Evolutionary conservation across 345 rosid species (phyloP).

Genomic region (Streptanthus diversifolius): DNA sequence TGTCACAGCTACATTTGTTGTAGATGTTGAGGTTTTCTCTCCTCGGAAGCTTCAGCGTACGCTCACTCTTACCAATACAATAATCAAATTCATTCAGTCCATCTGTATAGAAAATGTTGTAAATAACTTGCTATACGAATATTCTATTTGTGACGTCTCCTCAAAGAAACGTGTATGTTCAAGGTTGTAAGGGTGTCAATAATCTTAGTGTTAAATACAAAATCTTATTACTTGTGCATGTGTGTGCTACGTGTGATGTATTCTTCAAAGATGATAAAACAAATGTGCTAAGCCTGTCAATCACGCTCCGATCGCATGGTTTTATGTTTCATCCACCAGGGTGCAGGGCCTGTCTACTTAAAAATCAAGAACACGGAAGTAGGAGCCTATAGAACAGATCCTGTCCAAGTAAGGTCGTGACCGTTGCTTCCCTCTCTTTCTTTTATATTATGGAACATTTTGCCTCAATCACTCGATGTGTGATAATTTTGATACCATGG

Average conservation of each 20-base stretch:
- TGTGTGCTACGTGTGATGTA: neutral
- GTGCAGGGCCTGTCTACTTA: neutral
- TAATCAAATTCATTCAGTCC: no score
- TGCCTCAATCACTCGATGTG: neutral
- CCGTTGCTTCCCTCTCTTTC: neutral
- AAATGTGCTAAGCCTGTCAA: no score
- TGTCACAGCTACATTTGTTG: constrained; percentile 68
- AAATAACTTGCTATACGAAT: no score
- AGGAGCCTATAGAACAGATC: constrained; percentile 4
- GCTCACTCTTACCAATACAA: constrained; percentile 71
- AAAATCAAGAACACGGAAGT: neutral
- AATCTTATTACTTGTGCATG: neutral
- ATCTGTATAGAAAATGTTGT: no score
- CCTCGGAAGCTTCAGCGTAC: constrained; percentile 74
- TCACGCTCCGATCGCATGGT: neutral
- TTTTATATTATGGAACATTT: neutral
- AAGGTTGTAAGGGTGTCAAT: neutral
- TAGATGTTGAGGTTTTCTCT: constrained; percentile 75
- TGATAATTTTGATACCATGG: neutral
- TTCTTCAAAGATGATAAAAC: neutral
- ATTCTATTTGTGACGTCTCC: no score
- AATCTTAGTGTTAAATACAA: neutral
- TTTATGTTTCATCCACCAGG: neutral
- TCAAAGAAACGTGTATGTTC: neutral
- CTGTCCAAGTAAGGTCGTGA: constrained; percentile 20